Evolutionary conservation across 768 basidiomycete genomes (phyloP), one percentile per base, ranked within the genome.

Genomic region (Suillus brevipes): DNA sequence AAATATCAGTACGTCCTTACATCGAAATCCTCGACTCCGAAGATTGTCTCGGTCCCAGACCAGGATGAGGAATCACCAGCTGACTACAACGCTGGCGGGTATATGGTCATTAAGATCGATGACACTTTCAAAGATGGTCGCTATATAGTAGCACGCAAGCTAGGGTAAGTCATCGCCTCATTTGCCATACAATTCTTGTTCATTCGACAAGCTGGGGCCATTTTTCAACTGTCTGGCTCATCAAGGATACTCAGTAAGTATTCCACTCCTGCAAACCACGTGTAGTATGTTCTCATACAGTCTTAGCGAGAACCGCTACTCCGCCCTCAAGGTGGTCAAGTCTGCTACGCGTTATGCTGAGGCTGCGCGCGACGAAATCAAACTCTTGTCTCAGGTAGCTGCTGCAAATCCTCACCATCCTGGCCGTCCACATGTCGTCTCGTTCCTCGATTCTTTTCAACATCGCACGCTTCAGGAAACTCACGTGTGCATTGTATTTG

Each of bases 301-400:
- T 23, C 43, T 31, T 70, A 96, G 94, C 8, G 81, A 83, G 50
- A 83, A 85, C 38, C 82, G 85, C 49, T 95, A 95, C 77, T 94
- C 94, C 53, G 95, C 95, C 18, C 86, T 97, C 74, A 97, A 97
- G 77, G 89, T 97, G 63, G 93, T 96, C 78, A 97, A 97, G 79
- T 97, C 95, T 36, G 96, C 95, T 25, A 87, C 89, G 28, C 89
- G 95, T 68, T 99, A 99, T 79, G 93, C 95, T 66, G 96, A 98
- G 75, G 98, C 97, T 6, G 97, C 97, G 36, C 86, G 91, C 60
- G 97, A 99, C 76, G 97, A 99, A 79, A 98, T 99, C 77, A 93
- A 95, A 75, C 85, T 98, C 40, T 85, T 95, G 47, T 86, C 88
- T 67, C 88, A 88, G 68, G 90, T 96, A 6, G 82, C 85, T 61